Evolutionary conservation across 306 rosid species (phyloP).

Genomic region (Herpetospermum pedunculosum): DNA sequence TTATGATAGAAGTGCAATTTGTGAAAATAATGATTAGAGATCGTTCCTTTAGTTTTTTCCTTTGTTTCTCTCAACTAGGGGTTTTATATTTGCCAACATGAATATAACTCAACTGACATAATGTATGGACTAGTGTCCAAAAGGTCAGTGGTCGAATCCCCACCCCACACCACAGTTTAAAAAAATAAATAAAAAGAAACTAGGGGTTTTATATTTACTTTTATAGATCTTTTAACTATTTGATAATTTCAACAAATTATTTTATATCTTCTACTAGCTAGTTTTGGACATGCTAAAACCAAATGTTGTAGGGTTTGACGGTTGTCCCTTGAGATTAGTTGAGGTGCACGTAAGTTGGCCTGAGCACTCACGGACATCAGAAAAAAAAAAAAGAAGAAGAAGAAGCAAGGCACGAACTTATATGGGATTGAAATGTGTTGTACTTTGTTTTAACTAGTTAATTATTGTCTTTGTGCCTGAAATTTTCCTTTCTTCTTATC

Average conservation of each 20-base stretch:
- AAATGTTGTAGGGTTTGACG: too few relatives aligned
- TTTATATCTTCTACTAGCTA: background rate
- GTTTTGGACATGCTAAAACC: background rate
- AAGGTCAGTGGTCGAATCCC: too few relatives aligned
- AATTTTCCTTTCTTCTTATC: background rate
- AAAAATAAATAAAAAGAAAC: too few relatives aligned
- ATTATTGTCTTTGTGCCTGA: background rate
- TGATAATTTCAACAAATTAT: background rate
- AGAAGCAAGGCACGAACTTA: background rate
- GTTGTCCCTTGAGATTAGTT: too few relatives aligned
- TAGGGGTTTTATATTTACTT: background rate
- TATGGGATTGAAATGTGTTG: background rate
- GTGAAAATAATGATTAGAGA: background rate
- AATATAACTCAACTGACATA: too few relatives aligned
- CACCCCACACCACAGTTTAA: too few relatives aligned
- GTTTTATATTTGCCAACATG: too few relatives aligned
- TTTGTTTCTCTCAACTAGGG: background rate
- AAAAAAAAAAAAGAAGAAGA: too few relatives aligned
- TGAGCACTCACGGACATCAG: too few relatives aligned
- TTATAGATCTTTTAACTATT: background rate
- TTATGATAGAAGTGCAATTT: background rate
- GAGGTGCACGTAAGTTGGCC: too few relatives aligned
- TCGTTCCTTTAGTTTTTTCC: background rate
- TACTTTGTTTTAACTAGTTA: background rate
- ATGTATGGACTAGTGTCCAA: too few relatives aligned